Percentiles rank a stretch among this genome's conserved stretches.
phyloP scores from a whole-genome alignment of 2,329 filamentous ascomycete species.

The Paraphoma chrysanthemicola region DNA sequence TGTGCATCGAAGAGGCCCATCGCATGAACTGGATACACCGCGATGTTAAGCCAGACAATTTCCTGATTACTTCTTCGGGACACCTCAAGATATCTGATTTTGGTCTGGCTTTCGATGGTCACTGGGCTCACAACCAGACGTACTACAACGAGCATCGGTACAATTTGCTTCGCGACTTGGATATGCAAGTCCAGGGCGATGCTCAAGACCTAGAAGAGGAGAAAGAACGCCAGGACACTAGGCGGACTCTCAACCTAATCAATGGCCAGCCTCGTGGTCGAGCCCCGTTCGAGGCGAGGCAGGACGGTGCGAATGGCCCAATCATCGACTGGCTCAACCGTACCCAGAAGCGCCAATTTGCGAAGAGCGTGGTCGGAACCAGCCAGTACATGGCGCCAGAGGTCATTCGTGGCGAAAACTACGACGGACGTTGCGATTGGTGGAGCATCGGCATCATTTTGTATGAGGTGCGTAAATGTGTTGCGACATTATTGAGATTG shows the following conservation, averaged over 20 bases:
- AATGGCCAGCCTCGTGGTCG: conserved; percentile 30
- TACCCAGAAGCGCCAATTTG: conserved; percentile 69
- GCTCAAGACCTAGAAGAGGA: conserved; percentile 69
- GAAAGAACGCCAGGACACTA: conserved; percentile 60
- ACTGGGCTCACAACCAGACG: conserved; percentile 88
- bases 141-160: conserved; percentile 88
- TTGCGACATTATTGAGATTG: not conserved
- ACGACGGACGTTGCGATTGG: conserved; percentile 95
- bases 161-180: conserved; percentile 76
- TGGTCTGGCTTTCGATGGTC: conserved; percentile 91
- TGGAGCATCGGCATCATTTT: conserved; percentile 96
- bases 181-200: conserved; percentile 77
- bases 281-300: conserved; percentile 27
- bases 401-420: conserved; percentile 79
- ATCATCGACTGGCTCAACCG: conserved; percentile 54
- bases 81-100: conserved; percentile 98
- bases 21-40: conserved; percentile 89
- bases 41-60: conserved; percentile 97
- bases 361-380: conserved; percentile 88
- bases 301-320: conserved; percentile 33
- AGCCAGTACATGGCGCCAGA: conserved; percentile 99
- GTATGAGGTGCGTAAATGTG: conserved; percentile 67
- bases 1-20: conserved; percentile 93
- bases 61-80: conserved; percentile 84
- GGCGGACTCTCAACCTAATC: conserved; percentile 47